Conservation (phyloP, 441 rosid species). For the Raphanus hybrid region DNA sequence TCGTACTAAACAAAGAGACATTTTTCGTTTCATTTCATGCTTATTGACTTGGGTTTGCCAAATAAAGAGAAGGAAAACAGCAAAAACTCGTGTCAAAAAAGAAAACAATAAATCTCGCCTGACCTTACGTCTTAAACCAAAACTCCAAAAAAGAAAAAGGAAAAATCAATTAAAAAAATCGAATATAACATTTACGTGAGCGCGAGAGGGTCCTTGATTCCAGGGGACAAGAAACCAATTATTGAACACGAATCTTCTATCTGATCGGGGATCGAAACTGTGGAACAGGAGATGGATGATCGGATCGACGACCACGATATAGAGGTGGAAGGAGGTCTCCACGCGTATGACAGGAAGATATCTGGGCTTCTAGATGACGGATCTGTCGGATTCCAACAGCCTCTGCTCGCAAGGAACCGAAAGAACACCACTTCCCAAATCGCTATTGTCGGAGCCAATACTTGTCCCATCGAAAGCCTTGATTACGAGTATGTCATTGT, state of each 20-base stretch:
- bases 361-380: conserved; percentile 45
- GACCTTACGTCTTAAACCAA: conserved; percentile 1
- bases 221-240: background rate
- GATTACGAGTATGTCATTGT: conserved; percentile 71
- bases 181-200: conserved; percentile 2
- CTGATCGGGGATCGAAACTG: conserved; percentile 6
- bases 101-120: background rate
- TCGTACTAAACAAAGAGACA: background rate
- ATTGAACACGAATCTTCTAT: background rate
- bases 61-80: conserved; percentile 5
- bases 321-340: conserved; percentile 37
- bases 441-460: conserved; percentile 85
- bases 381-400: conserved; percentile 45
- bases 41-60: background rate
- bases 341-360: conserved; percentile 27
- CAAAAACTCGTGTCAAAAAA: background rate
- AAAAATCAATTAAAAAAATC: background rate
- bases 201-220: conserved; percentile 18
- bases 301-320: conserved; percentile 37
- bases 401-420: conserved; percentile 57
- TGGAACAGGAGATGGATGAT: conserved; percentile 21
- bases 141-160: background rate
- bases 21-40: background rate
- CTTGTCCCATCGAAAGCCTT: conserved; percentile 83
- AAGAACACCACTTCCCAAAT: conserved; percentile 77